Base-by-base conservation (phyloP, 257 asterid species). In the Oldenlandia corymbosa region DNA sequence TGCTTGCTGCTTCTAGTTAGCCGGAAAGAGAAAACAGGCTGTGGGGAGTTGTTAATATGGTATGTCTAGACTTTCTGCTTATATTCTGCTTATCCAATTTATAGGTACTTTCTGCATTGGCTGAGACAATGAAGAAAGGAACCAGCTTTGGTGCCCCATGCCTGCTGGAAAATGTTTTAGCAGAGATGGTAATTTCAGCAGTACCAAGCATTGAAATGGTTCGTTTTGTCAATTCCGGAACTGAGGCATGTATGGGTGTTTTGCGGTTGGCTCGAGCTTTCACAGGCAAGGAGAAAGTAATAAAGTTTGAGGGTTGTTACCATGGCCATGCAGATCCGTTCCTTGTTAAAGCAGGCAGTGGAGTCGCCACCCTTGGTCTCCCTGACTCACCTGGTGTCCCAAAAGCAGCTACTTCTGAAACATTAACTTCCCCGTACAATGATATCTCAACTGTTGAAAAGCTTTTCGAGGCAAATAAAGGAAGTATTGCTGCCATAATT, bases 101-200 rank as follows among this genome's bases (percentile, higher is more conserved):
- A 32, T 45, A 92, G 99, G 97, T 92, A 36, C 83, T 93, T 37
- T 94, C 90, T 68, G 96, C 97, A 69, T 81, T 93, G 85, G 81
- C 83, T 45, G 89, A 90, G 77, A 90, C 99, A 71, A 87, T 90
- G 99, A 87, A 87, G 81, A 93, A 93, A 66, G 99, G 99, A 73
- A 93, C 99, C 31, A 93, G 99, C 79, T 93, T 90, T 55, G 99
- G 99, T 28, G 99, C 99, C 28, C 99, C 99, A 42, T 93, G 99
- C 75, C 95, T 87, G 62, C 90, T 87, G 10, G 99, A 93, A 79
- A 93, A 93, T 65, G 80, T 70, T 65, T 81, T 93, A 37, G 96
- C 99, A 16, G 95, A 90, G 75, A 84, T 90, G 97, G 99, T 90
- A 32, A 87, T 90, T 76, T 76, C 96, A 26, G 97, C 99, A 55